A percentile compares a stretch with the other conserved stretches of the same genome.
Conservation (phyloP, 192 early-diverging fungal species). For the Phlyctochytrium arcticum region DNA sequence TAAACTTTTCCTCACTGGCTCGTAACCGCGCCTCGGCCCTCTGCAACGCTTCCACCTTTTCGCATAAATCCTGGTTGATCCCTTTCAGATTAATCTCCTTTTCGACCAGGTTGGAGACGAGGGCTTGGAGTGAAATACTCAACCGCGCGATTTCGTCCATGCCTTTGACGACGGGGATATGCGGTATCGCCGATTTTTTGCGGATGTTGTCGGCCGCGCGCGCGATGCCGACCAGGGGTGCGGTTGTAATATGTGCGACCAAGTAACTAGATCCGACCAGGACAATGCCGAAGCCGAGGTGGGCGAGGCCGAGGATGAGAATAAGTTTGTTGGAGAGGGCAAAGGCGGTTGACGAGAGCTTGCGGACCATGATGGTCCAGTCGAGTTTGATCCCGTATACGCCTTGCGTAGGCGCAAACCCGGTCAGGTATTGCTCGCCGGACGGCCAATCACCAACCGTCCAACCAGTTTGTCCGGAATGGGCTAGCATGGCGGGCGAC, state of each 20-base stretch:
- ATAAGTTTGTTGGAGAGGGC: slow-evolving; percentile 5
- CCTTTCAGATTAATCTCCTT: slow-evolving; percentile 25
- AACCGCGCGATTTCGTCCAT: slow-evolving; percentile 24
- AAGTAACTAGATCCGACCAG: slow-evolving; percentile 5
- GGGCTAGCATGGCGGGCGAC: background rate
- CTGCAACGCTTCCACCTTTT: slow-evolving; percentile 19
- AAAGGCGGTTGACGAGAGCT: slow-evolving; percentile 1
- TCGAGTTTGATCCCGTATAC: background rate
- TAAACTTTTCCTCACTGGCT: slow-evolving; percentile 21
- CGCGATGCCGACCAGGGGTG: slow-evolving; percentile 16
- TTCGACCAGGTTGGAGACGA: slow-evolving; percentile 13
- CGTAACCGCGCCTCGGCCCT: slow-evolving; percentile 2
- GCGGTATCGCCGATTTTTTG: slow-evolving; percentile 15
- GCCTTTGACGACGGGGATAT: slow-evolving; percentile 17
- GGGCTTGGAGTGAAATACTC: slow-evolving; percentile 7
- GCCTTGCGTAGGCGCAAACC: slow-evolving; percentile 1
- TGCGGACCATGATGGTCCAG: slow-evolving; percentile 17
- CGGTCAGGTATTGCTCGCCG: slow-evolving; percentile 5
- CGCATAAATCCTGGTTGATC: slow-evolving; percentile 15
- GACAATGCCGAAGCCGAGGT: slow-evolving; percentile 11
- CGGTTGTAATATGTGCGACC: slow-evolving; percentile 21
- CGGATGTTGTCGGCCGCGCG: slow-evolving; percentile 21
- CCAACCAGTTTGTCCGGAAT: background rate
- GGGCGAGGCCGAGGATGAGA: background rate
- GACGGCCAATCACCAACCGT: slow-evolving; percentile 12